Evolutionary conservation across 768 basidiomycete species (phyloP), one percentile per base, ranked within the genome.

Genomic region (Boletus sp.): DNA sequence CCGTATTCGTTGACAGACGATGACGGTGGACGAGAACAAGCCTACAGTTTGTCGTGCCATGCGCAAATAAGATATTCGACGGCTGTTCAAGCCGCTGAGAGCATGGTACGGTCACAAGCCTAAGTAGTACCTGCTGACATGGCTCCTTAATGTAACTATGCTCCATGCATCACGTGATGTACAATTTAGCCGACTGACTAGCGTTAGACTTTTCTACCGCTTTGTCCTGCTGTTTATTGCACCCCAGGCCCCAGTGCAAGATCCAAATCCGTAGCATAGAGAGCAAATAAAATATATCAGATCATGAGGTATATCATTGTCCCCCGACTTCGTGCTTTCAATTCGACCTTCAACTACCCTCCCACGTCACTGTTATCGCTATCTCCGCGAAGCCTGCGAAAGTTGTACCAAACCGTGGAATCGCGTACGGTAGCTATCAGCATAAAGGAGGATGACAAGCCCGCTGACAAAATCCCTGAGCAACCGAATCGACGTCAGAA

Each of bases 381-480:
- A 72, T 66, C 64, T 59, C 51, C 73, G 61, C 23, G 72, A 61
- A 38, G 77, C 77, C 49, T 73, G 71, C 45, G 75, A 56, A 50
- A 80, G 65, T 43, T 69, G 72, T 37, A 69, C 58, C 54, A 80
- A 52, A 19, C 75, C 68, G 29, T 75, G 65, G 60, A 79, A 74
- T 47, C 75, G 70, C 45, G 70, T 68, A 19, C 76, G 73, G 71
- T 79, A 81, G 35, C 62, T 69, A 54, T 82, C 79, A 9, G 74
- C 81, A 49, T 82, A 83, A 39, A 82, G 63, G 39, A 80, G 63
- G 32, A 70, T 72, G 47, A 80, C 65, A 39, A 82, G 67, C 14
- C 81, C 81, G 46, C 74, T 78, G 54, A 81, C 64, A 57, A 80
- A 79, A 47, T 80, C 77, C 80, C 80, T 82, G 53, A 25, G 52